A percentile compares a stretch with the other conserved stretches of the same genome.
These are phyloP conservation scores for Heterobasidion occidentale DNA, from an alignment of 1,284 basidiomycete genomes.

Conservation along the genomic window DNA sequence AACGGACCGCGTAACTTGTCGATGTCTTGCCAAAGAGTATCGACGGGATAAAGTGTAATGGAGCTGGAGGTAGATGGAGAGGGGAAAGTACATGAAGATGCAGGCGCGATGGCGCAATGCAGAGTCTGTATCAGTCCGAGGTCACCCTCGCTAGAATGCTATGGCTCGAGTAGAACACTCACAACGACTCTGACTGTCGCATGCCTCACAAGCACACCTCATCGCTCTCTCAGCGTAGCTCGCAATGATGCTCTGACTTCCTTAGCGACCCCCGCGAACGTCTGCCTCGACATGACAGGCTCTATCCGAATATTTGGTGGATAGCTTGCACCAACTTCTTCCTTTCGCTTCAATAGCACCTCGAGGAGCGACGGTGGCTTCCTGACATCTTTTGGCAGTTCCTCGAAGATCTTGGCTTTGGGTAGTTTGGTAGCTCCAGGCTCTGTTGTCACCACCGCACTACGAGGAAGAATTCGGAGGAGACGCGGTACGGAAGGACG, in stretches of 20 bases:
- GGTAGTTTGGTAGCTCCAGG: conserved; percentile 14
- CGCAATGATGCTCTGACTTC: not conserved
- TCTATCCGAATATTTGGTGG: conserved; percentile 40
- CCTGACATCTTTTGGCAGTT: conserved; percentile 7
- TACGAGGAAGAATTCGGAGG: conserved; percentile 33
- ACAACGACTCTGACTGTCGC: no score
- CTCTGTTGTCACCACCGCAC: conserved; percentile 11
- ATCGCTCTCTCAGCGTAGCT: not conserved
- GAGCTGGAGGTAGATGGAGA: no score
- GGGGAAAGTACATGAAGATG: no score
- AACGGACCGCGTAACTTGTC: no score
- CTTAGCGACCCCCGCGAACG: conserved; percentile 19
- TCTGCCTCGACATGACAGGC: conserved; percentile 25
- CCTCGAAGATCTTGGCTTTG: conserved; percentile 18
- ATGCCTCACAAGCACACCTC: not conserved
- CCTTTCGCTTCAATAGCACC: conserved; percentile 30
- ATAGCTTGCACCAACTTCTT: conserved; percentile 27
- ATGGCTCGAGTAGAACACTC: no score
- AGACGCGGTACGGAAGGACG: conserved; percentile 26
- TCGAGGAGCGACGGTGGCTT: conserved; percentile 27
- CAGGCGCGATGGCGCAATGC: no score
- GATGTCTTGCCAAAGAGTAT: no score
- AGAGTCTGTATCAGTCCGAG: no score
- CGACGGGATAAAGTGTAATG: no score
- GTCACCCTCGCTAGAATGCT: no score